Evolutionary conservation across 1,139 yeast genomes (phyloP).

Genomic region (Candida freyschussii): DNA sequence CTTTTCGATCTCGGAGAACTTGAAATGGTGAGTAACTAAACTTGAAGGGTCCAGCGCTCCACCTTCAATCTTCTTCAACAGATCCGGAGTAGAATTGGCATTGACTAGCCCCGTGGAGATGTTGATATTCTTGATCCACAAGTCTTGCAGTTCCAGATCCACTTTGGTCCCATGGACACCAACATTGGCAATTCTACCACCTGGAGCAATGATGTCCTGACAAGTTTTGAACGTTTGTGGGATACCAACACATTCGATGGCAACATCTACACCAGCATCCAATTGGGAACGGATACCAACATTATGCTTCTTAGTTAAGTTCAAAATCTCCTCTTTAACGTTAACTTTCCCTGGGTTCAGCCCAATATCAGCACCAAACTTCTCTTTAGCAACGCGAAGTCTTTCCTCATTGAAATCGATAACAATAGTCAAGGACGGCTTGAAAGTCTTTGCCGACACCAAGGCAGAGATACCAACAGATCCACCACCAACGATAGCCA

Average conservation of each 20-base stretch:
- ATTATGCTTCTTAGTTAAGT: constrained; percentile 23
- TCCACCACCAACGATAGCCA: constrained; percentile 47
- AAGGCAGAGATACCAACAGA: constrained; percentile 43
- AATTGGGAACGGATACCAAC: constrained; percentile 23
- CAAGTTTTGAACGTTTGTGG: constrained; percentile 43
- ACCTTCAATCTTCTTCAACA: constrained; percentile 31
- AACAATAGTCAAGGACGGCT: constrained; percentile 36
- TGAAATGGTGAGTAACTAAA: constrained; percentile 60
- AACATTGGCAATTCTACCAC: constrained; percentile 43
- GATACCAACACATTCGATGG: constrained; percentile 45
- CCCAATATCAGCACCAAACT: constrained; percentile 38
- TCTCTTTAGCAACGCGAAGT: constrained; percentile 35
- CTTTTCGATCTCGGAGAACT: constrained; percentile 51
- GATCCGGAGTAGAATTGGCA: constrained; percentile 35
- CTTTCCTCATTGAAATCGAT: constrained; percentile 41
- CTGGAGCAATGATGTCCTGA: constrained; percentile 40
- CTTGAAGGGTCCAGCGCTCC: constrained; percentile 36
- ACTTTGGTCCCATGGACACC: constrained; percentile 44
- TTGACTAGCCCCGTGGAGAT: constrained; percentile 42
- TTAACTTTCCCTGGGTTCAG: constrained; percentile 34
- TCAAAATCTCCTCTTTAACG: constrained; percentile 28
- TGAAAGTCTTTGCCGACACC: constrained; percentile 33
- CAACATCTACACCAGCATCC: constrained; percentile 43
- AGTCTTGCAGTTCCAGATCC: constrained; percentile 37
- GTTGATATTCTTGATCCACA: constrained; percentile 42